Percentiles rank a stretch among this genome's conserved stretches.
Conservation (phyloP, 257 asterid genomes). For the Primulina huaijiensis region DNA sequence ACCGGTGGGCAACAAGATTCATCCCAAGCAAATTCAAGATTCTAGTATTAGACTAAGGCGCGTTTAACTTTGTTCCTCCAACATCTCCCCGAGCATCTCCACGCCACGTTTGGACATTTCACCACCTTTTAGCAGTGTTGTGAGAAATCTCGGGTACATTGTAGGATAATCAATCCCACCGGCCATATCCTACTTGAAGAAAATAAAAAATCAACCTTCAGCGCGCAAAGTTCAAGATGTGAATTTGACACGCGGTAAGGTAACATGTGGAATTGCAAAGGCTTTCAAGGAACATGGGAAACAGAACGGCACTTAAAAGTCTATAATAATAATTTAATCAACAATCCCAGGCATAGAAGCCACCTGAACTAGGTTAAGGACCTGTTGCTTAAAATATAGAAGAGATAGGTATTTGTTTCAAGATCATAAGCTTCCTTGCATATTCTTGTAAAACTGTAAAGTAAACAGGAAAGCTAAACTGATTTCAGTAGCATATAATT, state of each 20-base stretch:
- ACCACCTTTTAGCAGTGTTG: conserved; percentile 73
- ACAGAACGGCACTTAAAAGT: neutral
- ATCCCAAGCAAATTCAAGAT: conserved; percentile 15
- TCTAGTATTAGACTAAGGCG: conserved; percentile 21
- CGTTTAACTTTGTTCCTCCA: conserved; percentile 74
- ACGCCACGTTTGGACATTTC: conserved; percentile 75
- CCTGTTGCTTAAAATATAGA: too few relatives aligned
- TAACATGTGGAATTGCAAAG: conserved; percentile 3
- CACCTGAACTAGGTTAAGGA: conserved; percentile 8
- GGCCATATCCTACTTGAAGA: conserved; percentile 53
- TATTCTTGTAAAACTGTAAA: neutral
- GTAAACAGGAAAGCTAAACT: neutral
- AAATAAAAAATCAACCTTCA: conserved; percentile 15
- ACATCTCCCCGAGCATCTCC: conserved; percentile 90
- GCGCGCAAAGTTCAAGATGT: neutral
- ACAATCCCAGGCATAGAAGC: conserved; percentile 9
- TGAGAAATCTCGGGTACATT: conserved; percentile 73
- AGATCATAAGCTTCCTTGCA: too few relatives aligned
- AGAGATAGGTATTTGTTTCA: too few relatives aligned
- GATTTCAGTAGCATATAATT: neutral
- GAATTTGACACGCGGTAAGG: conserved; percentile 1
- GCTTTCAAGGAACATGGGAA: neutral
- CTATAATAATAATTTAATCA: neutral
- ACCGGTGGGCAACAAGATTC: conserved; percentile 26
- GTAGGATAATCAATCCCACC: conserved; percentile 54